Evolutionary conservation across 1,139 yeast genomes (phyloP).

Genomic region (Magnusiomyces paraingens): DNA sequence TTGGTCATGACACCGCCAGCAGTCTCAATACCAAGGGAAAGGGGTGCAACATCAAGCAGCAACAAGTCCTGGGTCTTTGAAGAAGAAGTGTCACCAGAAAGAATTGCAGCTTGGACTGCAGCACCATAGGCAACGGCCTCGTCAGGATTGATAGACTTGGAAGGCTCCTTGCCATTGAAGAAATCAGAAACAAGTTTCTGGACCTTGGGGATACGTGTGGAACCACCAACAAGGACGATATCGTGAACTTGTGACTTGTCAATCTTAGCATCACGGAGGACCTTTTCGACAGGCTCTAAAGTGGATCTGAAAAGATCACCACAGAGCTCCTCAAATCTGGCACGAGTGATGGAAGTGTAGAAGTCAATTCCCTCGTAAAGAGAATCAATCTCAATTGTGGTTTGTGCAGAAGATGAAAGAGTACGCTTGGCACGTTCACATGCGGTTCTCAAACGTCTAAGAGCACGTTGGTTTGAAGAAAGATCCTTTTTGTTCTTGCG

Average conservation of each 20-base stretch:
- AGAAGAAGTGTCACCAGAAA: conserved; percentile 80
- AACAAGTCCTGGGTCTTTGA: conserved; percentile 71
- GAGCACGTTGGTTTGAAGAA: conserved; percentile 88
- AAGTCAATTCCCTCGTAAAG: conserved; percentile 95
- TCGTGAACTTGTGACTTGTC: conserved; percentile 87
- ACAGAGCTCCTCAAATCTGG: conserved; percentile 97
- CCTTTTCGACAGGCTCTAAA: conserved; percentile 96
- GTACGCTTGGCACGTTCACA: conserved; percentile 99
- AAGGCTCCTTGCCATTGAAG: conserved; percentile 79
- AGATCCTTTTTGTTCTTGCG: conserved; percentile 94
- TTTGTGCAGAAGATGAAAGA: conserved; percentile 91
- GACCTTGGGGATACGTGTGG: conserved; percentile 99
- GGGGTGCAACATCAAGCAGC: conserved; percentile 79
- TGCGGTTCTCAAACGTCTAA: conserved; percentile 97
- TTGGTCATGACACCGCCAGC: conserved; percentile 95
- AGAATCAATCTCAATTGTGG: conserved; percentile 95
- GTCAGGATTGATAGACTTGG: conserved; percentile 18
- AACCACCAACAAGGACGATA: conserved; percentile 99
- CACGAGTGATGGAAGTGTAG: conserved; percentile 96
- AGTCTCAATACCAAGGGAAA: conserved; percentile 87
- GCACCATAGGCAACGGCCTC: conserved; percentile 97
- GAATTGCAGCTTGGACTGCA: conserved; percentile 85
- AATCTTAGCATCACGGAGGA: conserved; percentile 90
- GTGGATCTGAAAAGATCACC: conserved; percentile 94
- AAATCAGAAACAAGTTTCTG: conserved; percentile 96